Evolutionary conservation across 345 rosid species (phyloP).

Genomic region (Salix brachista): DNA sequence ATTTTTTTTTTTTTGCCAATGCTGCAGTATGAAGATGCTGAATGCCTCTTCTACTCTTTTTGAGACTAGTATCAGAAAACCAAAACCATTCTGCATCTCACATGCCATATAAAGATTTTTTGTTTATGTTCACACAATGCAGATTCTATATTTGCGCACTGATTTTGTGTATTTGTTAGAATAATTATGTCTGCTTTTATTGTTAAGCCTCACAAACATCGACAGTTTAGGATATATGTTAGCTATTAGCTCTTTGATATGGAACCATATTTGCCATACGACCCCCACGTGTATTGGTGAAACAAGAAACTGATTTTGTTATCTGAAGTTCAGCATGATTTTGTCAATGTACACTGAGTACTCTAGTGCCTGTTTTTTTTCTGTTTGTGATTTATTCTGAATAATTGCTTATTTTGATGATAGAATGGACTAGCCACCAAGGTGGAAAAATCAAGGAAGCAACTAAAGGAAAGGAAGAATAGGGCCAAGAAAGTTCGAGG

Average conservation of each 20-base stretch:
- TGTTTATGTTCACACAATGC: background rate
- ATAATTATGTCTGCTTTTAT: background rate
- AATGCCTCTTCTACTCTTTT: too few relatives aligned
- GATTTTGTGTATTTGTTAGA: background rate
- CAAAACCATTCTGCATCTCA: background rate
- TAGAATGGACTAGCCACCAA: constrained; percentile 35
- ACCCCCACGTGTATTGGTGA: background rate
- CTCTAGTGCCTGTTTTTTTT: background rate
- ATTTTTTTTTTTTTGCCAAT: too few relatives aligned
- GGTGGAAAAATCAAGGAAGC: constrained; percentile 34
- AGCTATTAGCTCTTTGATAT: background rate
- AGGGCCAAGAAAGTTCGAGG: constrained; percentile 30
- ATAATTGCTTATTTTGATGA: background rate
- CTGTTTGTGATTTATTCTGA: background rate
- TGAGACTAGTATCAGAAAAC: too few relatives aligned
- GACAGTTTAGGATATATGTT: background rate
- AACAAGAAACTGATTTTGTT: background rate
- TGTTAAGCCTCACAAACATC: background rate
- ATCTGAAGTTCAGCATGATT: background rate
- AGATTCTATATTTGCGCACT: background rate
- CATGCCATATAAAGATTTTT: background rate
- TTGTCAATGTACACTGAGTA: background rate
- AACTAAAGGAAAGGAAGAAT: constrained; percentile 34
- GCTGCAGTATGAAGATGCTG: too few relatives aligned
- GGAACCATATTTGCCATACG: background rate